Evolutionary conservation across 1,284 basidiomycete species (phyloP).

Genomic region (Inonotus obliquus): DNA sequence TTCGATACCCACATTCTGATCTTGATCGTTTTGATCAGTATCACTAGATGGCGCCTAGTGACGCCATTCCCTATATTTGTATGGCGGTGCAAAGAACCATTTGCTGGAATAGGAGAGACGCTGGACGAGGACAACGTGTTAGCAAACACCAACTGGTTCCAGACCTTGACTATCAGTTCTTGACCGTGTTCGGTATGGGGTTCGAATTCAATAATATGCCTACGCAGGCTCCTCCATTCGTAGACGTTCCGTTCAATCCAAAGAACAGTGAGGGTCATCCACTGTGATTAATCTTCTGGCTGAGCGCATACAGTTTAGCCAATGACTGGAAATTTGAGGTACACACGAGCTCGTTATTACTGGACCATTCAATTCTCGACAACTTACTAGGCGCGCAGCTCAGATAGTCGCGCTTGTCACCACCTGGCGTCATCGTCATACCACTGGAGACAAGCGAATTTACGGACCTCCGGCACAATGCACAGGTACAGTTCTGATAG

Average conservation of each 20-base stretch:
- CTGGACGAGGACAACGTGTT: too few species aligned
- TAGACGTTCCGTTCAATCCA: neutral
- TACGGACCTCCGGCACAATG: neutral
- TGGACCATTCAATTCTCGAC: neutral
- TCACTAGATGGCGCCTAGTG: too few species aligned
- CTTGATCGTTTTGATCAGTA: too few species aligned
- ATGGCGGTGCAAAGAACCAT: too few species aligned
- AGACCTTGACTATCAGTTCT: neutral
- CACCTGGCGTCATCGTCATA: slow-evolving; percentile 37
- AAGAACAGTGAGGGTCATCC: neutral
- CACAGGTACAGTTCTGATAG: neutral
- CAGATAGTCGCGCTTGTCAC: slow-evolving; percentile 45
- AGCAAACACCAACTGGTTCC: too few species aligned
- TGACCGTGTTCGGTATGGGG: neutral
- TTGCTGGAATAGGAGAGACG: too few species aligned
- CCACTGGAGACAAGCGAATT: slow-evolving; percentile 29
- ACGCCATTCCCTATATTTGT: too few species aligned
- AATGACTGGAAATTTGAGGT: slow-evolving; percentile 36
- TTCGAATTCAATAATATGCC: slow-evolving; percentile 7
- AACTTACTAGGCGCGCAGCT: slow-evolving; percentile 55
- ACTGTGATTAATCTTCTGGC: too few species aligned
- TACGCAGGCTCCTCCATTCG: neutral
- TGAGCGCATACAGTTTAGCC: slow-evolving; percentile 56
- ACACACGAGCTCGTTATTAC: neutral
- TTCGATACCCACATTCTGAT: too few species aligned